Percentiles rank a stretch among this genome's conserved stretches.
Evolutionary conservation across 169 alveolate genomes (phyloP).

Genomic region (Cardiosporidium cionae): DNA sequence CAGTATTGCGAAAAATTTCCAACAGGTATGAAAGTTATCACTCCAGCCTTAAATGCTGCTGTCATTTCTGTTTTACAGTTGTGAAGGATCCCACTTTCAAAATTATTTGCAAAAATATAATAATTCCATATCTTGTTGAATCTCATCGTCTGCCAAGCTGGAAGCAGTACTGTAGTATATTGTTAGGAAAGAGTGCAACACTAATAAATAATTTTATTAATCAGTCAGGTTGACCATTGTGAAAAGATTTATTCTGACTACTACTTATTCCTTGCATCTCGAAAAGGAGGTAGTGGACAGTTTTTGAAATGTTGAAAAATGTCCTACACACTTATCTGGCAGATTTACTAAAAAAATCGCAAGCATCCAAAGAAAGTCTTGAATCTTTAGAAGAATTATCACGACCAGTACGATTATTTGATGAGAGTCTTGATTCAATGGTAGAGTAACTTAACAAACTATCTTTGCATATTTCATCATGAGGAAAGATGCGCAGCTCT

Average conservation of each 20-base stretch:
- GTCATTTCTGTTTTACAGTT: background rate
- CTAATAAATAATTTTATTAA: too few relatives aligned
- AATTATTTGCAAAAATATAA: constrained; percentile 22
- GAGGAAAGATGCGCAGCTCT: too few relatives aligned
- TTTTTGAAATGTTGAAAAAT: background rate
- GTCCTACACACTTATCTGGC: background rate
- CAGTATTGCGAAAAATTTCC: constrained; percentile 32
- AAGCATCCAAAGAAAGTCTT: background rate
- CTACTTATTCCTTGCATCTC: background rate
- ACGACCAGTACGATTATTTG: background rate
- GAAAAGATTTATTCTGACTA: background rate
- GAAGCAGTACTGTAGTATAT: too few relatives aligned
- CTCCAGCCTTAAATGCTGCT: background rate
- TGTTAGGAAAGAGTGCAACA: too few relatives aligned
- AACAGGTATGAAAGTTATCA: background rate
- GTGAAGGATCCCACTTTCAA: constrained; percentile 26
- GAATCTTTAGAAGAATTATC: background rate
- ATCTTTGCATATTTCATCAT: too few relatives aligned
- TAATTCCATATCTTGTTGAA: constrained; percentile 23
- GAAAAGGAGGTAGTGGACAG: background rate
- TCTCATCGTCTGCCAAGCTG: background rate
- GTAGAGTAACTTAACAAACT: too few relatives aligned
- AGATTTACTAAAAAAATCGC: background rate
- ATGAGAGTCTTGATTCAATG: background rate
- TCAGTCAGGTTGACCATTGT: background rate